These are phyloP conservation scores for Alternaria longipes DNA, from an alignment of 2,329 filamentous ascomycete species.

Conservation along the genomic window DNA sequence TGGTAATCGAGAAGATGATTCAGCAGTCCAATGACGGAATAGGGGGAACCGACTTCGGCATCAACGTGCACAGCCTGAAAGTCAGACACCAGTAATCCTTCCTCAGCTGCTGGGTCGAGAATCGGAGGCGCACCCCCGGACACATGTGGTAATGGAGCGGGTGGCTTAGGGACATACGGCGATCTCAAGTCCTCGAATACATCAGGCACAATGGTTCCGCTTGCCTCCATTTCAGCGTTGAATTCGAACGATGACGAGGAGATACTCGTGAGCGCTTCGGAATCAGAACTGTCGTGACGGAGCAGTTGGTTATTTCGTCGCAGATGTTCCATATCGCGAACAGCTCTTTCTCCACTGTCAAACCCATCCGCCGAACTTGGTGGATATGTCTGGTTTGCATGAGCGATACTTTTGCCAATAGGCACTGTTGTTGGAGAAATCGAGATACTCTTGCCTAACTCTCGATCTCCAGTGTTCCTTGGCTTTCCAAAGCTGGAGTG, in stretches of 20 bases:
- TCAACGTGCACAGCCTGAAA: conserved; percentile 49
- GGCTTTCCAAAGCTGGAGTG: conserved; percentile 48
- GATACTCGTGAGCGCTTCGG: conserved; percentile 48
- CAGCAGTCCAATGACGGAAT: conserved; percentile 55
- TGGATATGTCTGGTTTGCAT: conserved; percentile 13
- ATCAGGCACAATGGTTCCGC: conserved; percentile 54
- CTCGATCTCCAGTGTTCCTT: conserved; percentile 17
- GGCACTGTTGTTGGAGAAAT: conserved; percentile 43
- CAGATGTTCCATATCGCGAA: conserved; percentile 51
- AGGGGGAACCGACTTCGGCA: conserved; percentile 47
- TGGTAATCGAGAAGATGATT: conserved; percentile 55
- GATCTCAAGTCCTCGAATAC: conserved; percentile 37
- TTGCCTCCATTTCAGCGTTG: conserved; percentile 52
- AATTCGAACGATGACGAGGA: conserved; percentile 40
- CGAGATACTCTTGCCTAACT: conserved; percentile 33
- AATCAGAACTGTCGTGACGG: conserved; percentile 53
- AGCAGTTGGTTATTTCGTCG: conserved; percentile 53
- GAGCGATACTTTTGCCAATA: conserved; percentile 17
- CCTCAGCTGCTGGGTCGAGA: conserved; percentile 37
- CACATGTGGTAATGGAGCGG: conserved; percentile 25
- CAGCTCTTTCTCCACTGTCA: conserved; percentile 43
- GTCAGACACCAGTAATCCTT: conserved; percentile 47
- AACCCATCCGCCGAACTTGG: conserved; percentile 27
- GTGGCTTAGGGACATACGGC: conserved; percentile 32
- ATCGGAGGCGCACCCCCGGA: conserved; percentile 38